Percentiles rank a stretch among this genome's conserved stretches.
Conservation (phyloP, 208 protist species). For the Leptomonas seymouri region DNA sequence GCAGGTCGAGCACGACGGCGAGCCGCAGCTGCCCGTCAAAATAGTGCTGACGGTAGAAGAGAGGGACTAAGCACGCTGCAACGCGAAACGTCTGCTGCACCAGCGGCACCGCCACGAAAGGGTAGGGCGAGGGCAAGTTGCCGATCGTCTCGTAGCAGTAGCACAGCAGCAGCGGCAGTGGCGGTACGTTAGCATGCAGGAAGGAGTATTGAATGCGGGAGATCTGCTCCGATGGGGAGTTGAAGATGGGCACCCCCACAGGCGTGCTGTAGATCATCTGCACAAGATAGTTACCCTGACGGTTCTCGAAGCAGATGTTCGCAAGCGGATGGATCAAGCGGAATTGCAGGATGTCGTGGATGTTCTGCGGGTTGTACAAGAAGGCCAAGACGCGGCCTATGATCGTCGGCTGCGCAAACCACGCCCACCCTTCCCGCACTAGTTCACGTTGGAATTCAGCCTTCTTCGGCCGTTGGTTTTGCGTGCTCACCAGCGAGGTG, state of each 20-base stretch:
- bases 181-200: constrained; percentile 40
- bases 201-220: constrained; percentile 61
- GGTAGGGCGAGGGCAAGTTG: constrained; percentile 58
- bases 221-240: constrained; percentile 33
- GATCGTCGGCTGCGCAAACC: constrained; percentile 40
- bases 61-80: constrained; percentile 41
- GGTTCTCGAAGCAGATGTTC: constrained; percentile 58
- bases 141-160: constrained; percentile 65
- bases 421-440: constrained; percentile 30
- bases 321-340: constrained; percentile 55
- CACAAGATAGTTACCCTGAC: constrained; percentile 51
- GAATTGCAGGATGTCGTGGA: constrained; percentile 52
- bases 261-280: constrained; percentile 55
- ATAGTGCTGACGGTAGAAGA: constrained; percentile 62
- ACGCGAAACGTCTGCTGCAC: constrained; percentile 64
- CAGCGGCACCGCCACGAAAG: constrained; percentile 52
- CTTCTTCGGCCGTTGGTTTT: neutral
- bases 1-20: constrained; percentile 59
- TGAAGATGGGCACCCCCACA: constrained; percentile 42
- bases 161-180: constrained; percentile 62
- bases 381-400: constrained; percentile 38
- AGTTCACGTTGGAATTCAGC: constrained; percentile 15
- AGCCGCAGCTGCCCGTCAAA: constrained; percentile 50
- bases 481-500: neutral
- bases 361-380: constrained; percentile 34